These are phyloP conservation scores for Sclerotiophoma versabilis DNA, from an alignment of 2,329 filamentous ascomycete genomes.

Conservation along the genomic window DNA sequence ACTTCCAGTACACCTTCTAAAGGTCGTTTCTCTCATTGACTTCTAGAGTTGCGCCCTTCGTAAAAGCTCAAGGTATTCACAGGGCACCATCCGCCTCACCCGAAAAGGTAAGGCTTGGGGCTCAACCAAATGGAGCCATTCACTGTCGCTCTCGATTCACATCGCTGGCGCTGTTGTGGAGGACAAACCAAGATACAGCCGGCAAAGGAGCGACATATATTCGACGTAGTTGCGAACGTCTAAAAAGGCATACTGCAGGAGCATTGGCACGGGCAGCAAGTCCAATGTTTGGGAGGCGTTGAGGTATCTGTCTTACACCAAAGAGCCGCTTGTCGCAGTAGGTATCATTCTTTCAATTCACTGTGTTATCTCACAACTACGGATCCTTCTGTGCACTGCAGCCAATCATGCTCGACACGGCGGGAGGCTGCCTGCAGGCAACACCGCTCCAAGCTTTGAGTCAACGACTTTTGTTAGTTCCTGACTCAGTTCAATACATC, in stretches of 20 bases:
- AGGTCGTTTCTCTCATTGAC: too few species aligned
- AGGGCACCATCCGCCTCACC: not conserved
- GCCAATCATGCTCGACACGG: conserved; percentile 27
- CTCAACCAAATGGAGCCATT: not conserved
- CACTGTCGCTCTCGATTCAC: not conserved
- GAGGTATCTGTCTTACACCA: not conserved
- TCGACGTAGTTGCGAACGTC: not conserved
- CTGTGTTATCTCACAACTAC: not conserved
- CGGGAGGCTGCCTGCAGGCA: conserved; percentile 41
- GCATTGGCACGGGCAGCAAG: too few species aligned
- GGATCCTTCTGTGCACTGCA: conserved; percentile 1
- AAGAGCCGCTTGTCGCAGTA: not conserved
- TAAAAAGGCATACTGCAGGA: not conserved
- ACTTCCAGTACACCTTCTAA: too few species aligned
- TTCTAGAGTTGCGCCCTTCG: not conserved
- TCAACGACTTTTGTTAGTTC: conserved; percentile 22
- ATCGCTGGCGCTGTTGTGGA: not conserved
- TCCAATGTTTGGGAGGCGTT: too few species aligned
- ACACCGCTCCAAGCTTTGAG: conserved; percentile 30
- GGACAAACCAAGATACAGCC: not conserved
- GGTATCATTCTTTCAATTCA: not conserved
- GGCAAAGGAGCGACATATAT: not conserved
- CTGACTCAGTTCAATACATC: conserved; percentile 26
- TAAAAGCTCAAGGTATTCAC: not conserved
- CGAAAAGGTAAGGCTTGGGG: not conserved